Evolutionary conservation across 345 rosid genomes (phyloP).

Genomic region (Litchi chinensis): DNA sequence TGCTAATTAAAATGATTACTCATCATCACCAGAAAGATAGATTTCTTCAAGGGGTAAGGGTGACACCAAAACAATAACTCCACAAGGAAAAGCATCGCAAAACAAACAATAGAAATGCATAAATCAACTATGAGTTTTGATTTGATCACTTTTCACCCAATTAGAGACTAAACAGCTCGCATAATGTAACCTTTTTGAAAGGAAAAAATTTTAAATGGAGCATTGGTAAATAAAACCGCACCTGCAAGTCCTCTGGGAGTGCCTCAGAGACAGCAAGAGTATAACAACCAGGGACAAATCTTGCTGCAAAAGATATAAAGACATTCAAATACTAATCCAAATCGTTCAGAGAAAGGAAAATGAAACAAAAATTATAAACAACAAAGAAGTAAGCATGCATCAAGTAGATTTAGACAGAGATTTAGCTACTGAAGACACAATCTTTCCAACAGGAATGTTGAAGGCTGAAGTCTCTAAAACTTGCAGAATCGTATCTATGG

Average conservation of each 20-base stretch:
- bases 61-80: neutral
- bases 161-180: neutral
- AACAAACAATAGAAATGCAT: neutral
- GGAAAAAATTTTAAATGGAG: neutral
- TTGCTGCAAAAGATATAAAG: slow-evolving; percentile 46
- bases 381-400: neutral
- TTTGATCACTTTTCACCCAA: neutral
- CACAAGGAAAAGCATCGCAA: neutral
- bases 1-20: neutral
- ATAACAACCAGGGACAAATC: slow-evolving; percentile 85
- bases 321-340: neutral
- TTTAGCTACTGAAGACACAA: neutral
- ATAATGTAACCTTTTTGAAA: neutral
- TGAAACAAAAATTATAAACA: neutral
- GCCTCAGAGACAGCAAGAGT: slow-evolving; percentile 86
- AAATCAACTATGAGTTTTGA: neutral
- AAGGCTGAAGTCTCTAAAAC: no score
- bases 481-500: no score
- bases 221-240: slow-evolving; percentile 23
- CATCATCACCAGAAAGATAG: neutral
- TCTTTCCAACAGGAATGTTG: no score
- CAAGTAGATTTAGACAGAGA: neutral
- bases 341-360: neutral
- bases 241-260: slow-evolving; percentile 88
- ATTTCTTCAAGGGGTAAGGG: neutral